A percentile compares a stretch with the other conserved stretches of the same genome.
Conservation (phyloP, 208 protist genomes). For the Herpetomonas samuelpessoai region DNA sequence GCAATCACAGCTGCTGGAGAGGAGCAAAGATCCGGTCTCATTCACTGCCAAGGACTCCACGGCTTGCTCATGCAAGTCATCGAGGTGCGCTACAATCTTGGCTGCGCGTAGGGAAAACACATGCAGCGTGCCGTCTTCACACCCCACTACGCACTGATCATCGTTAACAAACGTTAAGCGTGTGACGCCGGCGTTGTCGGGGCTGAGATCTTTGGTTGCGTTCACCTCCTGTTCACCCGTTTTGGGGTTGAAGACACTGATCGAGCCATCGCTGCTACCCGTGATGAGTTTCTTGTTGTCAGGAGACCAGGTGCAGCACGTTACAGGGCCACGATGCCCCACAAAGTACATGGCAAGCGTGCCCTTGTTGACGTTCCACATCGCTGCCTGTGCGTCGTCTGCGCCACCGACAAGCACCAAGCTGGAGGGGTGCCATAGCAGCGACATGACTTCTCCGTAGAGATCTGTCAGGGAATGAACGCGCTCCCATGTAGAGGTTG, state of each 20-base stretch:
- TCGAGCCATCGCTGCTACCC: conserved; percentile 85
- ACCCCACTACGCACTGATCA: conserved; percentile 79
- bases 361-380: conserved; percentile 93
- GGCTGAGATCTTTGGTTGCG: conserved; percentile 69
- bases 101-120: conserved; percentile 64
- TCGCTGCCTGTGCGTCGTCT: conserved; percentile 89
- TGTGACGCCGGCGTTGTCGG: conserved; percentile 69
- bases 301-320: conserved; percentile 76
- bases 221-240: conserved; percentile 62
- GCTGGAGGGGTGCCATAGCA: conserved; percentile 94
- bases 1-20: conserved; percentile 80
- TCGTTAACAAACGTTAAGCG: conserved; percentile 58
- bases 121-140: conserved; percentile 84
- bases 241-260: conserved; percentile 92
- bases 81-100: conserved; percentile 57
- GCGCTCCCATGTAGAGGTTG: conserved; percentile 77
- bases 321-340: conserved; percentile 87
- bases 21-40: conserved; percentile 37
- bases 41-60: conserved; percentile 76
- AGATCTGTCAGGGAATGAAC: conserved; percentile 74
- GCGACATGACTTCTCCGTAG: conserved; percentile 73
- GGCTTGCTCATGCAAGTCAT: conserved; percentile 76
- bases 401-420: conserved; percentile 87
- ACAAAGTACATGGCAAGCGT: conserved; percentile 90
- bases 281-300: conserved; percentile 91